Percentiles rank a stretch among this genome's conserved stretches.
Conservation (phyloP, 2,329 filamentous ascomycete genomes). For the Fusarium transvaalense region DNA sequence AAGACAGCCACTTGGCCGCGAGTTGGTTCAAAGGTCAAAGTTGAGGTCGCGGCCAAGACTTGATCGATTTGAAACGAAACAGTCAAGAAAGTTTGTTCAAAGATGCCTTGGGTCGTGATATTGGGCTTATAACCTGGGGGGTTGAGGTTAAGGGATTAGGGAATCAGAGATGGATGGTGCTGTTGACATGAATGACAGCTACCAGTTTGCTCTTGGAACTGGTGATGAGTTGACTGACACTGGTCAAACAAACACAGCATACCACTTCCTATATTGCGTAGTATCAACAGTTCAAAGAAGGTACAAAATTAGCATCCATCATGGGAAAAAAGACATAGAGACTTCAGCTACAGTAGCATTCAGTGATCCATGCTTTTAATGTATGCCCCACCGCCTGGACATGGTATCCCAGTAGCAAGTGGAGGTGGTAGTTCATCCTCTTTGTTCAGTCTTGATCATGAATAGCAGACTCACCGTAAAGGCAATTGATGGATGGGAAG, state of each 20-base stretch:
- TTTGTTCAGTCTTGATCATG: constrained; percentile 19
- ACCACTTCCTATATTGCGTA: neutral
- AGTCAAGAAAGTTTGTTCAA: neutral
- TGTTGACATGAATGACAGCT: neutral
- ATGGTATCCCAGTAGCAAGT: constrained; percentile 7
- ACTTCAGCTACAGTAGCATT: neutral
- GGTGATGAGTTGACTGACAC: neutral
- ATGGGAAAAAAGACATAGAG: neutral
- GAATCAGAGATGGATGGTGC: neutral
- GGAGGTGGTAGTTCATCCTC: constrained; percentile 8
- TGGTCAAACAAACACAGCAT: neutral
- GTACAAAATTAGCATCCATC: constrained; percentile 3
- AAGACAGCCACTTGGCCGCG: constrained; percentile 43
- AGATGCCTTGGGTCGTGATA: constrained; percentile 17
- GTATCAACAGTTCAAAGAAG: neutral
- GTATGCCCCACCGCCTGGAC: constrained; percentile 1
- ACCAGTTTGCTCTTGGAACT: neutral
- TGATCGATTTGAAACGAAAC: constrained; percentile 24
- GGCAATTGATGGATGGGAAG: neutral
- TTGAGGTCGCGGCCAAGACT: constrained; percentile 15
- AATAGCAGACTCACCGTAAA: constrained; percentile 5
- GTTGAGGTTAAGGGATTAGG: neutral
- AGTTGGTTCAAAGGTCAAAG: constrained; percentile 6
- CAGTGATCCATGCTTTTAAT: constrained; percentile 13
- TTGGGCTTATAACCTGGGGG: constrained; percentile 11